Evolutionary conservation across 495 filamentous ascomycete genomes (phyloP).

Genomic region (Collariella sp.): DNA sequence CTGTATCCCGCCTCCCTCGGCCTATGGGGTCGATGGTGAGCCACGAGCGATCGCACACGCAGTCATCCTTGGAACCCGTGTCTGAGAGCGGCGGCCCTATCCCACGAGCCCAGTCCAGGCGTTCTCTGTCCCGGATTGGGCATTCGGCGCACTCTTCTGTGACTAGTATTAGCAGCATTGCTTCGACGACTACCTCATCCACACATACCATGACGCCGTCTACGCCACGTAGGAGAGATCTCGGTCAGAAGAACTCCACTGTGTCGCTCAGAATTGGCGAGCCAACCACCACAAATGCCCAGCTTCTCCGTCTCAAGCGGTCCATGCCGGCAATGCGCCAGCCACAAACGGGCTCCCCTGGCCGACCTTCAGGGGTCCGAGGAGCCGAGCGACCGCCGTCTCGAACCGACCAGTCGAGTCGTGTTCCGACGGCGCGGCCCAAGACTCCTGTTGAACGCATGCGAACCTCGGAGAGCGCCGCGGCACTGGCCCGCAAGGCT

Average conservation of each 20-base stretch:
- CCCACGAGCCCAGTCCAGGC: slow-evolving; percentile 39
- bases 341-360: slow-evolving; percentile 31
- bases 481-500: slow-evolving; percentile 46
- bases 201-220: slow-evolving; percentile 47
- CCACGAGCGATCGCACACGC: slow-evolving; percentile 53
- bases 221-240: slow-evolving; percentile 51
- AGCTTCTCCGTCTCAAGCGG: slow-evolving; percentile 73
- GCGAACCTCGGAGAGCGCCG: slow-evolving; percentile 46
- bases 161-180: slow-evolving; percentile 33
- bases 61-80: slow-evolving; percentile 81
- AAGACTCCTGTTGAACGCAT: slow-evolving; percentile 63
- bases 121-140: slow-evolving; percentile 57
- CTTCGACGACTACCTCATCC: slow-evolving; percentile 50
- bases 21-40: slow-evolving; percentile 49
- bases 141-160: slow-evolving; percentile 59
- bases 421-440: slow-evolving; percentile 46
- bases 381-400: slow-evolving; percentile 46
- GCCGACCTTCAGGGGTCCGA: slow-evolving; percentile 34
- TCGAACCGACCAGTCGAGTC: slow-evolving; percentile 25
- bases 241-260: slow-evolving; percentile 49
- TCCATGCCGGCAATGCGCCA: slow-evolving; percentile 75
- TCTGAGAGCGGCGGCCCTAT: slow-evolving; percentile 80
- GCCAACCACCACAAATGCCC: slow-evolving; percentile 60
- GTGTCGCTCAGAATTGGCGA: slow-evolving; percentile 42
- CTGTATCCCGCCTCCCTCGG: slow-evolving; percentile 49